Base-by-base conservation (phyloP, 208 protist species). In the Trichomonas tenax region DNA sequence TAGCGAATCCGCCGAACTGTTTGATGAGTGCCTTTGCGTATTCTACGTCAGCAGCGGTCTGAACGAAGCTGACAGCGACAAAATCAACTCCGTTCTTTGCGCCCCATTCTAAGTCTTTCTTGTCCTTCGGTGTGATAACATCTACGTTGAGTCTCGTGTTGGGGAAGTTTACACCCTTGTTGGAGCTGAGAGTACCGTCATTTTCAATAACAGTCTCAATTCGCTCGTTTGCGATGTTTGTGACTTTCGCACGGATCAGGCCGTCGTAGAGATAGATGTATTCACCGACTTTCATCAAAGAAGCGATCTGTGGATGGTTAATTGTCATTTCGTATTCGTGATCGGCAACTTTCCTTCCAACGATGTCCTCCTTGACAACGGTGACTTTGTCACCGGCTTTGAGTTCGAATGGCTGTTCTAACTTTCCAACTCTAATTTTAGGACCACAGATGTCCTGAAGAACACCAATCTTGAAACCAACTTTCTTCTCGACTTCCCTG, bases 31-130 rank as follows among this genome's bases (percentile, higher is more conserved):
- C 96, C 90, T 98, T 98, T 96, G 99, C 98, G 51, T 98, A 98
- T 10, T 97, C 86, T 21, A 99, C 98, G 97, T 99, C 98, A 11
- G 98, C 97, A 6, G 98, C 98, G 84, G 96, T 97, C 34, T 98
- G 98, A 96, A 99, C 99, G 97, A 99, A 99, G n/a, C 99, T 99
- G 21, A 98, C 99, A 96, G 99, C 99, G 96, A 99, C 98, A 96
- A 99, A 99, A 97, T 99, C 99, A 82, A 99, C 98, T 48, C 98
- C 98, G 96, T 99, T 98, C 96, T 99, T 97, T 31, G 99, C 98
- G 84, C 98, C 99, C 96, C 99, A 99, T 58, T 95, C 34, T 14
- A 99, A 97, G 97, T 99, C 99, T 38, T 96, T 96, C 86, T 97
- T 97, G 97, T 99, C 98, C 97, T 63, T n/a, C 38, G 38, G 40